Evolutionary conservation across 805 yeast genomes (phyloP).

Genomic region (Scheffersomyces lignosus): DNA sequence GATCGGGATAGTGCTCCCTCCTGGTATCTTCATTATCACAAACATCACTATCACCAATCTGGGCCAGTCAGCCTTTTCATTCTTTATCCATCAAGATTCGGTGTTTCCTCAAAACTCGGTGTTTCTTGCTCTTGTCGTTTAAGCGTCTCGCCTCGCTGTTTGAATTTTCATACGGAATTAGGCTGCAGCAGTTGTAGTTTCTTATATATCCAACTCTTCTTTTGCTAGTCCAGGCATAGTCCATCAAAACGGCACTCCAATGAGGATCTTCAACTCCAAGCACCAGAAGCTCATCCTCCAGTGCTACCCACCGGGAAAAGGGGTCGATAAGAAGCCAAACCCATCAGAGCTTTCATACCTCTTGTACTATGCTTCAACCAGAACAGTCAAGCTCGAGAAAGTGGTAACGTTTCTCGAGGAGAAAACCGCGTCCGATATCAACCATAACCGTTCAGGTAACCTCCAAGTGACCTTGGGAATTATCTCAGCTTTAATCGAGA

Average conservation of each 20-base stretch:
- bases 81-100: too few relatives aligned
- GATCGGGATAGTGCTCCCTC: too few relatives aligned
- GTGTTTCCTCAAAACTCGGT: too few relatives aligned
- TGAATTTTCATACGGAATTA: too few relatives aligned
- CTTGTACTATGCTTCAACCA: slow-evolving; percentile 84
- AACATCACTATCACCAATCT: too few relatives aligned
- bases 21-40: too few relatives aligned
- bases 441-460: slow-evolving; percentile 70
- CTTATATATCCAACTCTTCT: too few relatives aligned
- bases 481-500: slow-evolving; percentile 63
- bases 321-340: slow-evolving; percentile 85
- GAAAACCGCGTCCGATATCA: slow-evolving; percentile 60
- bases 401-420: slow-evolving; percentile 69
- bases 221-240: too few relatives aligned
- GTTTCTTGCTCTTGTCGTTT: too few relatives aligned
- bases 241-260: slow-evolving; percentile 5
- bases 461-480: slow-evolving; percentile 79
- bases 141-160: too few relatives aligned
- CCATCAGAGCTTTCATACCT: slow-evolving; percentile 87
- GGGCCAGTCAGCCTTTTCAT: too few relatives aligned
- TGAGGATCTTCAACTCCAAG: slow-evolving; percentile 59
- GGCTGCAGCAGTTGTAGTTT: too few relatives aligned
- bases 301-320: slow-evolving; percentile 91
- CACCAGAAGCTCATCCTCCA: slow-evolving; percentile 88
- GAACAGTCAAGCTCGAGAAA: slow-evolving; percentile 85